Conservation (phyloP, 768 basidiomycete genomes). For the Tylopilus plumbeoviolaceoides region DNA sequence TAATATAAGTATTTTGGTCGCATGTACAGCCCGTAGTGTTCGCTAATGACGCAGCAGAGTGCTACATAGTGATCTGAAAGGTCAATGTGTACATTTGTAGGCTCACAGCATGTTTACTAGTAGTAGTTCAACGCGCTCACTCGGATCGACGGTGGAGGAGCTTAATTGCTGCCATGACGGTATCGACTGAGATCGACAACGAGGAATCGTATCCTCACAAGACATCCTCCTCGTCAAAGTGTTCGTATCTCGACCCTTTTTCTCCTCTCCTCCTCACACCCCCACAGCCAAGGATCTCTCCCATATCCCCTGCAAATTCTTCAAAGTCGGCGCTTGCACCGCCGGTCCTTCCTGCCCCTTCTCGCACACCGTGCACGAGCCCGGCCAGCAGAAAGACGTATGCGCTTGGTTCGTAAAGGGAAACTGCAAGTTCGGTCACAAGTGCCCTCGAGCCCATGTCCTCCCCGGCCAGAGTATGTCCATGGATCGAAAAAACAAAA, state of each 20-base stretch:
- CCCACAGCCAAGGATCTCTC: constrained; percentile 76
- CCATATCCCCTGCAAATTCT: constrained; percentile 98
- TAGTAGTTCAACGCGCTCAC: too few relatives aligned
- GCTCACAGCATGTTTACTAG: too few relatives aligned
- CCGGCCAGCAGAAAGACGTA: constrained; percentile 74
- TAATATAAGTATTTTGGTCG: too few relatives aligned
- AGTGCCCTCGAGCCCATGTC: constrained; percentile 93
- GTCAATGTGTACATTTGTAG: too few relatives aligned
- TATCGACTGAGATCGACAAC: constrained; percentile 17
- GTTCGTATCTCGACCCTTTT: constrained; percentile 18
- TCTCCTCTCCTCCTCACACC: too few relatives aligned
- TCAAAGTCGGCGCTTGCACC: constrained; percentile 89
- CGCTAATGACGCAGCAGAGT: too few relatives aligned
- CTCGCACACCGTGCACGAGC: constrained; percentile 72
- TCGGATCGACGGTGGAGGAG: too few relatives aligned
- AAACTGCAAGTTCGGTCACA: constrained; percentile 73
- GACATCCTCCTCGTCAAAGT: constrained; percentile 32
- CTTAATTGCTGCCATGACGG: too few relatives aligned
- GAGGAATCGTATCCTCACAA: constrained; percentile 15
- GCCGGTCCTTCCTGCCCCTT: constrained; percentile 95
- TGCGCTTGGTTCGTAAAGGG: constrained; percentile 94
- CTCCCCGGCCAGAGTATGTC: constrained; percentile 91
- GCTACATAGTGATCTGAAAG: too few relatives aligned
- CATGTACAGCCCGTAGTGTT: too few relatives aligned
- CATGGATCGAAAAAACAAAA: constrained; percentile 98